Evolutionary conservation across 2,329 filamentous ascomycete genomes (phyloP).

Genomic region (Trichoderma atrobrunneum): DNA sequence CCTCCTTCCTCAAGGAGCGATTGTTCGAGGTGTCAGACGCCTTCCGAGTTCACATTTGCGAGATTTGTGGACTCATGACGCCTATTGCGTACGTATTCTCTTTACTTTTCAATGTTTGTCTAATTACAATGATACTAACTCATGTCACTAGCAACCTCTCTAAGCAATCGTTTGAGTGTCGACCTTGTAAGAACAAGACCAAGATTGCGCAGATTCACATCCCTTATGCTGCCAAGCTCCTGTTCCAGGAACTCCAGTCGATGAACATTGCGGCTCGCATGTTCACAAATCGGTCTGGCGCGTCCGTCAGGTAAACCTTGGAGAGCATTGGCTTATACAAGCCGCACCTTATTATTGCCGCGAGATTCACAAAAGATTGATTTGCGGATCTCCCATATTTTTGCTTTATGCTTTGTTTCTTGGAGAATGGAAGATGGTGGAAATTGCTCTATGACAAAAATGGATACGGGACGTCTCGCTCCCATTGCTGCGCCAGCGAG

Average conservation of each 20-base stretch:
- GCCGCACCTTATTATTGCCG: slow-evolving; percentile 1
- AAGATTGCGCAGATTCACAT: slow-evolving; percentile 98
- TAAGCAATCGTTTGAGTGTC: slow-evolving; percentile 93
- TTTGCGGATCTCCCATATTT: background rate
- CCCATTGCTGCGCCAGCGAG: slow-evolving; percentile 13
- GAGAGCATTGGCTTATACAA: slow-evolving; percentile 14
- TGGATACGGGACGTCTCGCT: background rate
- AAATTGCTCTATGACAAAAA: slow-evolving; percentile 15
- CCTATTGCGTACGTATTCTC: slow-evolving; percentile 82
- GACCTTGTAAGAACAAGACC: slow-evolving; percentile 98
- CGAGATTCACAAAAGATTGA: background rate
- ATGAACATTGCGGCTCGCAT: slow-evolving; percentile 99
- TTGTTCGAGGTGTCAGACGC: slow-evolving; percentile 97
- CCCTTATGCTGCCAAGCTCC: slow-evolving; percentile 92
- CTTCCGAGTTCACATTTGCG: slow-evolving; percentile 96
- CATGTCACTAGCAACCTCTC: slow-evolving; percentile 69
- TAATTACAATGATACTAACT: slow-evolving; percentile 33
- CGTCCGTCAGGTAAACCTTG: slow-evolving; percentile 58
- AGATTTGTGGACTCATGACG: slow-evolving; percentile 98
- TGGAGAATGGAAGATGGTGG: slow-evolving; percentile 4
- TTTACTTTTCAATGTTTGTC: background rate
- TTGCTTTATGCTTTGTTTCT: background rate
- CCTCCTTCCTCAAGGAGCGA: slow-evolving; percentile 94
- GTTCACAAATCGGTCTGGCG: slow-evolving; percentile 84
- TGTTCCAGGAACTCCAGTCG: slow-evolving; percentile 95